These are phyloP conservation scores for Scleromitrula shiraiana DNA, from an alignment of 2,329 filamentous ascomycete genomes.

Conservation along the genomic window DNA sequence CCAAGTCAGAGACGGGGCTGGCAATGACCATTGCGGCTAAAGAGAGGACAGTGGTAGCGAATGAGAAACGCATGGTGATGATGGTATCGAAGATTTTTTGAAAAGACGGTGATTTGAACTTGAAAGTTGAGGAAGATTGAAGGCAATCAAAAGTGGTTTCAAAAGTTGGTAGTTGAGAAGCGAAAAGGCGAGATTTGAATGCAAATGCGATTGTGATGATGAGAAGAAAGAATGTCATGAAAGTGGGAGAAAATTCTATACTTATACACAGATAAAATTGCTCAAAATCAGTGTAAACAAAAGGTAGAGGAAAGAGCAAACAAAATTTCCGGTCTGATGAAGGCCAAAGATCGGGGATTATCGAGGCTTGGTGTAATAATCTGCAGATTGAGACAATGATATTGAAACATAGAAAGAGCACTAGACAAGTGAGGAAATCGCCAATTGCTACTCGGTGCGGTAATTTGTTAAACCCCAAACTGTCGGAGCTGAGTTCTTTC, in stretches of 20 bases:
- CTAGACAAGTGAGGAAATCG: neutral
- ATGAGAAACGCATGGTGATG: constrained; percentile 25
- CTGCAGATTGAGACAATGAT: too few species aligned
- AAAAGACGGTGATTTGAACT: constrained; percentile 3
- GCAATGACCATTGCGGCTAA: constrained; percentile 18
- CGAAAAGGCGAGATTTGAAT: neutral
- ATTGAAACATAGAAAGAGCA: too few species aligned
- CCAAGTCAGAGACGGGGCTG: constrained; percentile 8
- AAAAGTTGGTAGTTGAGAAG: neutral
- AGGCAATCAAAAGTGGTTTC: neutral
- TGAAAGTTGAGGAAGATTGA: neutral
- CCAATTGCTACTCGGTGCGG: neutral
- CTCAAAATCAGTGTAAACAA: neutral
- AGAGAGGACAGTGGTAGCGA: constrained; percentile 17
- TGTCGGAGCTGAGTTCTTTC: neutral
- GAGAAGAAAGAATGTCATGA: neutral
- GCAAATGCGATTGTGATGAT: neutral
- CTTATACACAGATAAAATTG: neutral
- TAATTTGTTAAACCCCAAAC: neutral
- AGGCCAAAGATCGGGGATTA: neutral
- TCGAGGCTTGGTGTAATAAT: too few species aligned
- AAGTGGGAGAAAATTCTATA: neutral
- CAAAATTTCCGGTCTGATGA: neutral
- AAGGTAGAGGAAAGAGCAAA: neutral
- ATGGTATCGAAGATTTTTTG: neutral